These are phyloP conservation scores for Trypanosoma platydactyli DNA, from an alignment of 208 protist species.

Conservation along the genomic window DNA sequence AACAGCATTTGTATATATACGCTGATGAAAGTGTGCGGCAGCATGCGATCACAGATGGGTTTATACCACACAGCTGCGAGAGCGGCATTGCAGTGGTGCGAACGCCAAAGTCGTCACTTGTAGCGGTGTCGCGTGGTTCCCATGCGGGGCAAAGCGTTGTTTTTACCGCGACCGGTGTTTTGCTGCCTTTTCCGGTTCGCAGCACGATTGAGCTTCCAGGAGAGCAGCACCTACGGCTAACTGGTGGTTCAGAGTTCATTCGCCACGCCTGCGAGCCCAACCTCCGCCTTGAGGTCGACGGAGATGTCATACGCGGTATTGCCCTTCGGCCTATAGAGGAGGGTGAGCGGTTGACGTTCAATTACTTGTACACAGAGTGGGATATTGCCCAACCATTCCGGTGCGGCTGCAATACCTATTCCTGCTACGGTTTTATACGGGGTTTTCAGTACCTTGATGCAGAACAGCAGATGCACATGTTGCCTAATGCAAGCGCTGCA, in stretches of 20 bases:
- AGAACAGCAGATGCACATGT: conserved; percentile 71
- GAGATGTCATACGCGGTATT: conserved; percentile 58
- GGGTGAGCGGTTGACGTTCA: conserved; percentile 77
- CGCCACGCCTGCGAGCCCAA: conserved; percentile 87
- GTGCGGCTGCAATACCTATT: conserved; percentile 77
- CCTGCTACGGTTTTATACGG: conserved; percentile 80
- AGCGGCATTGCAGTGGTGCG: conserved; percentile 52
- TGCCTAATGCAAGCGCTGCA: conserved; percentile 63
- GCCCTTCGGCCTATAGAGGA: conserved; percentile 73
- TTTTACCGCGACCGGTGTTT: conserved; percentile 70
- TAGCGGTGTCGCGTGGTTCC: conserved; percentile 42
- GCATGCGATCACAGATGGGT: conserved; percentile 64
- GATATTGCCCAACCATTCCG: conserved; percentile 79
- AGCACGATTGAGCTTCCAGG: conserved; percentile 80
- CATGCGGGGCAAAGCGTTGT: conserved; percentile 47
- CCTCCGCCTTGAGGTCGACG: conserved; percentile 69
- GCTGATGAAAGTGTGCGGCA: conserved; percentile 82
- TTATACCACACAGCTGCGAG: conserved; percentile 55
- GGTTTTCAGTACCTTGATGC: conserved; percentile 76
- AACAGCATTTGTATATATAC: conserved; percentile 68
- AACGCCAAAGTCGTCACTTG: conserved; percentile 34
- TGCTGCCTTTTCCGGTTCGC: conserved; percentile 71
- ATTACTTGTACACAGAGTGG: conserved; percentile 89
- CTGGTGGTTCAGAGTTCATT: conserved; percentile 77
- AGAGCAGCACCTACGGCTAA: conserved; percentile 70